These are phyloP conservation scores for Suillus fuscotomentosus DNA, from an alignment of 768 basidiomycete genomes.

Conservation along the genomic window DNA sequence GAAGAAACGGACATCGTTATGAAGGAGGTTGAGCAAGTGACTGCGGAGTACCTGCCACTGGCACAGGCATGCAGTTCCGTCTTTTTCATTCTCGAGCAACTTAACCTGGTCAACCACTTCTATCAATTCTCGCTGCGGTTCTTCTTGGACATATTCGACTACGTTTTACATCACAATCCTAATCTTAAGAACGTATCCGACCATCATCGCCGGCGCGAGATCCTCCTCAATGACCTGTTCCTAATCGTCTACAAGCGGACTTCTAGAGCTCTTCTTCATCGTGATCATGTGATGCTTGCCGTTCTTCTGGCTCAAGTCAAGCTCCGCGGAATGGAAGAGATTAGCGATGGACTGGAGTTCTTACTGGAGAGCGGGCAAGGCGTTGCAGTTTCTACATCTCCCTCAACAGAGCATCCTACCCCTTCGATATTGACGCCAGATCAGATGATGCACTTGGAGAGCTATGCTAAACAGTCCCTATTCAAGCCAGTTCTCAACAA, in stretches of 20 bases:
- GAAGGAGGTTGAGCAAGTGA: conserved; percentile 95
- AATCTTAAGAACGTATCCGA: conserved; percentile 81
- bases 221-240: conserved; percentile 88
- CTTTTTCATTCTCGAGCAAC: conserved; percentile 95
- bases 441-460: conserved; percentile 65
- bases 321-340: conserved; percentile 75
- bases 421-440: conserved; percentile 58
- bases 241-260: conserved; percentile 84
- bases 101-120: conserved; percentile 93
- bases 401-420: conserved; percentile 36
- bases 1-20: conserved; percentile 96
- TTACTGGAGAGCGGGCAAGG: conserved; percentile 86
- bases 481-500: conserved; percentile 77
- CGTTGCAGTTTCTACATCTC: conserved; percentile 33
- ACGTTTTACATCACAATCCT: conserved; percentile 88
- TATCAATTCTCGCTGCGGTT: conserved; percentile 97
- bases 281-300: conserved; percentile 89
- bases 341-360: conserved; percentile 84
- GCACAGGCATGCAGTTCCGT: conserved; percentile 96
- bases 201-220: conserved; percentile 66
- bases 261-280: conserved; percentile 84
- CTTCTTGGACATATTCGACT: conserved; percentile 99
- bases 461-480: conserved; percentile 66
- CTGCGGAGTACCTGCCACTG: conserved; percentile 88
- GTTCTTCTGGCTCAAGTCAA: conserved; percentile 90